These are phyloP conservation scores for Zymoseptoria ardabiliae DNA, from an alignment of 2,329 filamentous ascomycete genomes.

Conservation along the genomic window DNA sequence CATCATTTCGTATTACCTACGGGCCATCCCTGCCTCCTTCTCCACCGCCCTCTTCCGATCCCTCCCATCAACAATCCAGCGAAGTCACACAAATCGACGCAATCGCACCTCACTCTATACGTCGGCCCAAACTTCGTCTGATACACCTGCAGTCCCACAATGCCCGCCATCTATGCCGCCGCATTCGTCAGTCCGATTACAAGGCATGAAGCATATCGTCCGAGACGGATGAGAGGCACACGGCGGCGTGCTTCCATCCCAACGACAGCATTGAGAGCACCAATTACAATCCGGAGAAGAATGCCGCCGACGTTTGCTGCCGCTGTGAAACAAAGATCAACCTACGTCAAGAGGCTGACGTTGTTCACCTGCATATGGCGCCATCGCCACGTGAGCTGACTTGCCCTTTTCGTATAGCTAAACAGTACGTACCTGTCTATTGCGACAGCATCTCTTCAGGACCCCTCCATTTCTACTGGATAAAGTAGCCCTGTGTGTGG, in stretches of 20 bases:
- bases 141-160: constrained; percentile 37
- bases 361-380: not conserved
- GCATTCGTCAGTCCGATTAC: constrained; percentile 34
- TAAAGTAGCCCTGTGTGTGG: constrained; percentile 1
- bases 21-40: not conserved
- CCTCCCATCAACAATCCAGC: too few species aligned
- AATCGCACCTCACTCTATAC: constrained; percentile 34
- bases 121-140: constrained; percentile 34
- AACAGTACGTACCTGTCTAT: constrained; percentile 2
- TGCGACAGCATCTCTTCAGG: not conserved
- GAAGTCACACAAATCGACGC: too few species aligned
- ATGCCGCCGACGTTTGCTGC: not conserved
- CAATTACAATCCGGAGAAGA: not conserved
- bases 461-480: constrained; percentile 4
- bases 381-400: constrained; percentile 4
- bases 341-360: not conserved
- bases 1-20: not conserved
- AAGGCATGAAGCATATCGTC: constrained; percentile 9
- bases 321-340: not conserved
- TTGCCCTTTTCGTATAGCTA: constrained; percentile 1
- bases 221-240: not conserved
- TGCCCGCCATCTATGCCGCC: constrained; percentile 32
- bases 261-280: not conserved
- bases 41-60: not conserved
- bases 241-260: not conserved